Evolutionary conservation across 2,329 filamentous ascomycete species (phyloP), one percentile per base, ranked within the genome.

Genomic region (Penicillium aurantiogriseum): DNA sequence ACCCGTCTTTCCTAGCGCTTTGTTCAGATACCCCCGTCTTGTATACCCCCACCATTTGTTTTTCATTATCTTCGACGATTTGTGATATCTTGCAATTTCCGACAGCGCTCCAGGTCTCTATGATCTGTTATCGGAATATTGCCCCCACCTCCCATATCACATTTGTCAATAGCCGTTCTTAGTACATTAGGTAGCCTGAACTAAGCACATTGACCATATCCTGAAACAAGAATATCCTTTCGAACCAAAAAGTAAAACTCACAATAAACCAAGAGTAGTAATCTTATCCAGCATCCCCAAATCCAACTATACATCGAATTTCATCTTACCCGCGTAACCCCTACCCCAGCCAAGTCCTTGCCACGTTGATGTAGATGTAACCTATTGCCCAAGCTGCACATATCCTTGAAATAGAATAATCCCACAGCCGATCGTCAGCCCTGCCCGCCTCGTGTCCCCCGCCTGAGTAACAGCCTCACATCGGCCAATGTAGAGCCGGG

Each of bases 1-100:
- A 57, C 46, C 35, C 59, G 42, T 52, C 44, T 49, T 47, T 52
- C 48, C 44, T 50, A 58, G 64, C 65, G 65, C 61, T 57, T 63
- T 56, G 55, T 51, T 51, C 53, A 54, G 54, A 62, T 61, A 60
- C 59, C 61, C 64, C 64, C 52, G 36, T 65, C 42, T 49, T 61
- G 58, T 60, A 63, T 58, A 52, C 40, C 45, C 40, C 50, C 47
- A 54, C 50, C 43, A 48, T 47, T 50, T 56, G 46, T 46, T 29
- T 43, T 42, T 53, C 44, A 15, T 56, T 53, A 35, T 42, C 42
- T 46, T 49, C 29, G 29, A 17, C 29, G 31, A 38, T 39, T 38
- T 52, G 29, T 45, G 11, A 33, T 29, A 31, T 47, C 27, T 21
- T 23, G 15, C 10, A n/a, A 51, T 51, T 33, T 45, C 29, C 39